These are phyloP conservation scores for Chaetomiaceae sp. DNA, from an alignment of 2,329 filamentous ascomycete genomes.

Conservation along the genomic window DNA sequence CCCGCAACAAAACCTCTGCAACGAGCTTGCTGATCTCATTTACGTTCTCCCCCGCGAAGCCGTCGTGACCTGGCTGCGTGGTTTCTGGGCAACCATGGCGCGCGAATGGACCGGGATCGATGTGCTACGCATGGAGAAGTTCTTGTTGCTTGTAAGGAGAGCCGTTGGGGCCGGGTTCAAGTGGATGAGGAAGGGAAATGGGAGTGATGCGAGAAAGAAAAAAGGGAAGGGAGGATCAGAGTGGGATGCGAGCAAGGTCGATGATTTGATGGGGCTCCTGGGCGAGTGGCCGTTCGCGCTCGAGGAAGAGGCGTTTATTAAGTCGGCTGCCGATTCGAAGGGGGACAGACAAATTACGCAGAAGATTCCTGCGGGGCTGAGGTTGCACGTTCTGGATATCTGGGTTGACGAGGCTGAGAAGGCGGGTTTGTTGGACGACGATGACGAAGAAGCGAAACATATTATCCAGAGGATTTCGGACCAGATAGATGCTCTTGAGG, in stretches of 20 bases:
- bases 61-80: conserved; percentile 49
- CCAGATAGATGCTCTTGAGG: conserved; percentile 53
- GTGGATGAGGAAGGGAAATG: conserved; percentile 34
- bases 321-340: conserved; percentile 30
- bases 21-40: conserved; percentile 69
- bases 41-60: conserved; percentile 50
- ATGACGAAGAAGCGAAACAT: conserved; percentile 34
- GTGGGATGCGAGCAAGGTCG: conserved; percentile 26
- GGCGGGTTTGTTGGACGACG: conserved; percentile 49
- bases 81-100: conserved; percentile 68
- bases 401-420: conserved; percentile 87
- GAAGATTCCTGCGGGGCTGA: conserved; percentile 70
- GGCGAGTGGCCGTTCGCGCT: conserved; percentile 39
- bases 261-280: conserved; percentile 42
- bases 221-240: conserved; percentile 5
- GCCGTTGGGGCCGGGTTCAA: conserved; percentile 69
- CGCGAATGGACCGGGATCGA: conserved; percentile 68
- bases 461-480: conserved; percentile 52
- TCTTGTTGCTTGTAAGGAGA: conserved; percentile 75
- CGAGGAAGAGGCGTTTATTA: conserved; percentile 32
- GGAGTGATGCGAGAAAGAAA: not conserved
- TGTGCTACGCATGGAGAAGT: conserved; percentile 84
- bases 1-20: conserved; percentile 80
- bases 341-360: conserved; percentile 30
- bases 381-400: conserved; percentile 83